Conservation (phyloP, 2,329 filamentous ascomycete species). For the Colletotrichum cereale region DNA sequence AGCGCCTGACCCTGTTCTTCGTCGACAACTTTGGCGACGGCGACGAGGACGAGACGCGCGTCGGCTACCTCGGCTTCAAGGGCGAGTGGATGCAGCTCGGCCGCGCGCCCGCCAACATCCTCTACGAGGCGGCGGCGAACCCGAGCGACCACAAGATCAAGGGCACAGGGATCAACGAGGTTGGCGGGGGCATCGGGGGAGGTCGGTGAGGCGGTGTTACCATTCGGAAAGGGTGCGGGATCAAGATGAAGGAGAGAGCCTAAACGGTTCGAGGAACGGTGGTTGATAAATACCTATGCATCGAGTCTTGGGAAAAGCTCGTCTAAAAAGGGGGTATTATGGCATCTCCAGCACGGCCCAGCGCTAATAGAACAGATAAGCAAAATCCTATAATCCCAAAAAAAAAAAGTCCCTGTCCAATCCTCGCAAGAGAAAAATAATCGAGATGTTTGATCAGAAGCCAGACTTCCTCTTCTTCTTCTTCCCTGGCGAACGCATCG, state of each 20-base stretch:
- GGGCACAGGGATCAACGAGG: slow-evolving; percentile 65
- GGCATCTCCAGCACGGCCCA: slow-evolving; percentile 18
- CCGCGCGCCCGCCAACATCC: slow-evolving; percentile 83
- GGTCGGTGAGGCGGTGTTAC: slow-evolving; percentile 5
- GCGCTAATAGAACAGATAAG: slow-evolving; percentile 8
- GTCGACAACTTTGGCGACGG: slow-evolving; percentile 89
- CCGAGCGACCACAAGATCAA: slow-evolving; percentile 85
- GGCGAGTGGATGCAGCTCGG: slow-evolving; percentile 88
- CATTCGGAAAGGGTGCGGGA: not conserved
- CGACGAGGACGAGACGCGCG: slow-evolving; percentile 81
- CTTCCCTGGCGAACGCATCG: slow-evolving; percentile 57
- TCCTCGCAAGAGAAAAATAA: not conserved
- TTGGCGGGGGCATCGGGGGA: slow-evolving; percentile 67
- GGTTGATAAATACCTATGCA: not conserved
- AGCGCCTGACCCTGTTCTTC: slow-evolving; percentile 86
- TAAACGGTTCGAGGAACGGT: not conserved
- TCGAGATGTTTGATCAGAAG: slow-evolving; percentile 12
- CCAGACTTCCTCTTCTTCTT: slow-evolving; percentile 38
- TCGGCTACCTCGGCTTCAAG: slow-evolving; percentile 78
- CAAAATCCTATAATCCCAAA: slow-evolving; percentile 6
- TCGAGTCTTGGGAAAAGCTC: not conserved
- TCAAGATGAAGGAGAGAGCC: not conserved
- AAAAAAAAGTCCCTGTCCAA: not conserved
- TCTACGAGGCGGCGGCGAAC: slow-evolving; percentile 96
- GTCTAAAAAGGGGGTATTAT: slow-evolving; percentile 10